Evolutionary conservation across 345 rosid species (phyloP), one percentile per base, ranked within the genome.

Genomic region (Hibiscus mutabilis): DNA sequence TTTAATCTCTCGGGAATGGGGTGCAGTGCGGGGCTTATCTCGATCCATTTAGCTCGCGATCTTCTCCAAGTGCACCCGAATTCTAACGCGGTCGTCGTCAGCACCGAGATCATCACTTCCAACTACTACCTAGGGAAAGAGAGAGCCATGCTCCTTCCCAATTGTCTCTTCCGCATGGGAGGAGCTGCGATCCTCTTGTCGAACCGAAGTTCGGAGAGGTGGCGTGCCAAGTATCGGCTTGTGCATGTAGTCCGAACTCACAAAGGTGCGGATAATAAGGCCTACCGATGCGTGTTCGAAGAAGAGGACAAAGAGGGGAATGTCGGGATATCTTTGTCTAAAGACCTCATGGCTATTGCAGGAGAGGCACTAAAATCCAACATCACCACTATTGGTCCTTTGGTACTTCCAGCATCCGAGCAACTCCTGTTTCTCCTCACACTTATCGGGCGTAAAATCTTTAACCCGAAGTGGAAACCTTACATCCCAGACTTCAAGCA

Each of bases 1-100:
- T 87, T 87, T 56, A 88, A 91, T 80, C 86, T 91, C 1, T 88
- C 92, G 0, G 92, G 97, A 42, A 91, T 91, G 93, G 96, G 96
- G 2, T 88, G 96, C 76, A 88, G 91, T 44, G 96, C 96, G 0
- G 89, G 96, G 19, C 59, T 88, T 18, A 85, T 91, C 51, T 84
- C 97, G 19, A 73, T 91, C 1, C 90, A 87, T 76, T 73, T 88
- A 18, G 93, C 93, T 51, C 91, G 89, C 0, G 93, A 90, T 64
- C 81, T 88, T 67, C 89, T 90, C 59, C 91, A 83, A 24, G 88
- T 85, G 0, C 90, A 88, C 75, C 90, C 91, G 2, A 87, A 84
- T 72, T 85, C 96, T 0, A 84, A 86, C 49, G 90, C 91, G 0
- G 83, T 90, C 1, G 82, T 88, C 1, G 83, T 90, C 3, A 88